Evolutionary conservation across 1,139 yeast genomes (phyloP), one percentile per base, ranked within the genome.

Genomic region (Geotrichum siamense): DNA sequence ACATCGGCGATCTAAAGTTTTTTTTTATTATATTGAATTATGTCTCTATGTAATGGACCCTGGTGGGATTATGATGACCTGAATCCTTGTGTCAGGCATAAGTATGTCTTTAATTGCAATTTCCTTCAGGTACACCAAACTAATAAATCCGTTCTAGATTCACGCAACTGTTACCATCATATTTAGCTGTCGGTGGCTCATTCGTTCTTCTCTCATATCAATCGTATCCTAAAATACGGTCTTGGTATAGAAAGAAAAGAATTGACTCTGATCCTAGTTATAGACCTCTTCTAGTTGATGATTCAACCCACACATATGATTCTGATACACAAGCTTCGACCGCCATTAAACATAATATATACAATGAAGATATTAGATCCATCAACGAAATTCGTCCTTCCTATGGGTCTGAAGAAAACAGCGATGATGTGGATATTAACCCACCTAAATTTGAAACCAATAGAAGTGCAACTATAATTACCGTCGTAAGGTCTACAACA

Each of bases 31-130:
- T n/a, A n/a, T n/a, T n/a, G n/a, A 23, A 10, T 21, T 15, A 33
- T 33, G 37, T 20, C 25, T 9, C 27, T 20, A 15, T 33, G 37
- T 21, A 33, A 8, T 33, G 37, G 37, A 32, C 54, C 59, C 6
- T 33, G 51, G 26, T 59, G 62, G 63, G 48, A 47, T 22, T 51
- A 50, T 8, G 63, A 59, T 35, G 62, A 58, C 44, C 42, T 60
- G 16, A 55, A 52, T 21, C 48, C 52, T 6, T 60, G 64, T 40
- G 51, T 48, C 39, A 44, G 55, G 23, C 62, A 60, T 34, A 47
- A 48, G 62, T 58, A 54, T 39, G 62, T 20, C 10, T 13, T 28
- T 3, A 10, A 3, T 13, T 29, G n/a, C n/a, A n/a, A n/a, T n/a
- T n/a, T n/a, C n/a, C 13, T 28, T 15, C 8, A 28, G 8, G 6